A percentile compares a stretch with the other conserved stretches of the same genome.
Evolutionary conservation across 768 basidiomycete genomes (phyloP).

Genomic region (Dentipellis sp.): DNA sequence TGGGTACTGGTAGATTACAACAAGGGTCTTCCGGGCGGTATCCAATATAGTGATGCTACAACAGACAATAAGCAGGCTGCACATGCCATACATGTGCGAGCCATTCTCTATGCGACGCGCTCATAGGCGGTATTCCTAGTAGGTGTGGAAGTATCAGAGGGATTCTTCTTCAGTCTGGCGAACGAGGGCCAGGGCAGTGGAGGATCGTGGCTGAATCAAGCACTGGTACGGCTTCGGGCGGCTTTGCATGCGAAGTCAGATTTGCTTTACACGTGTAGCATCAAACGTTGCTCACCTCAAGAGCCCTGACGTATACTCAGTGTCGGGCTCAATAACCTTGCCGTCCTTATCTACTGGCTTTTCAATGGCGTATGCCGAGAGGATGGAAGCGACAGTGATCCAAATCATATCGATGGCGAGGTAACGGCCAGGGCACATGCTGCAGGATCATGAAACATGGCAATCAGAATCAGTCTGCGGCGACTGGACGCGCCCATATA

Average conservation of each 20-base stretch:
- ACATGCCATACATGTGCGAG: background rate
- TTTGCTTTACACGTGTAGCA: background rate
- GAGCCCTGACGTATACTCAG: slow-evolving; percentile 26
- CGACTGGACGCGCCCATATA: background rate
- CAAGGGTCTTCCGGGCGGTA: background rate
- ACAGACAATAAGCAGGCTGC: no score
- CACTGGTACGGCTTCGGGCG: slow-evolving; percentile 34
- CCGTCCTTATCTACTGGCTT: slow-evolving; percentile 29
- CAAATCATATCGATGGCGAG: slow-evolving; percentile 35
- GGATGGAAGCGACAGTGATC: slow-evolving; percentile 31
- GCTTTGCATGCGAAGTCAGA: slow-evolving; percentile 16
- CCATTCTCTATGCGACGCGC: background rate
- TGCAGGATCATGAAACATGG: slow-evolving; percentile 9
- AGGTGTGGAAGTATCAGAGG: background rate
- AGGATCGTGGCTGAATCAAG: slow-evolving; percentile 26
- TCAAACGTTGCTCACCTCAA: slow-evolving; percentile 23
- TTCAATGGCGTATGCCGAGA: slow-evolving; percentile 30
- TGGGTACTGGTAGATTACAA: slow-evolving; percentile 39
- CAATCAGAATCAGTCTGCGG: background rate
- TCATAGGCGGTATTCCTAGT: background rate
- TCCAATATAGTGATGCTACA: no score
- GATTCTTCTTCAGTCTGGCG: slow-evolving; percentile 16
- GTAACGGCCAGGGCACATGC: slow-evolving; percentile 36
- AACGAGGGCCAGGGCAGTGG: slow-evolving; percentile 23
- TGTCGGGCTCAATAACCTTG: slow-evolving; percentile 22